These are phyloP conservation scores for Gilbertella persicaria DNA, from an alignment of 371 early-diverging fungal species.

Conservation along the genomic window DNA sequence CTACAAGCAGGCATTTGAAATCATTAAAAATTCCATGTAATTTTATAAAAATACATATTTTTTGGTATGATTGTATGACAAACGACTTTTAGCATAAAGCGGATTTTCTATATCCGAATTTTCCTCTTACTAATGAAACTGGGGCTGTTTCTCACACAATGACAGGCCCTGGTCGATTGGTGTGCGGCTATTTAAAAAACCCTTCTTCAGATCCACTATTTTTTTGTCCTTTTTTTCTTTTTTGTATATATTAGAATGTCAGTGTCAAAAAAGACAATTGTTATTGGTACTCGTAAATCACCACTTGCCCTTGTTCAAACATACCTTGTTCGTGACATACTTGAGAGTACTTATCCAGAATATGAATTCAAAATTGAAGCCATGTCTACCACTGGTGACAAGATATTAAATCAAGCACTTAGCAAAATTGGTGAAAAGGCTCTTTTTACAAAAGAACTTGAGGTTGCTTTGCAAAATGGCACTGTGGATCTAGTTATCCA, in stretches of 20 bases:
- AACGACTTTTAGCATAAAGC: too few relatives aligned
- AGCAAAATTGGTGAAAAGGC: conserved; percentile 92
- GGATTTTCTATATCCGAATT: too few relatives aligned
- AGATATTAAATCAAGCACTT: conserved; percentile 82
- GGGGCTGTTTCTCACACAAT: too few relatives aligned
- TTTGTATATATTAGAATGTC: neutral
- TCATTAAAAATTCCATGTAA: conserved; percentile 74
- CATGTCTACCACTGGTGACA: conserved; percentile 90
- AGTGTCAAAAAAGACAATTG: conserved; percentile 3
- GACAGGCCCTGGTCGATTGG: neutral
- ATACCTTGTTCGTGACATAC: conserved; percentile 62
- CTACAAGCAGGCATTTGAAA: conserved; percentile 76
- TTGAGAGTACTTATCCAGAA: conserved; percentile 50
- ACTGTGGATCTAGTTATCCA: conserved; percentile 90
- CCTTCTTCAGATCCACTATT: neutral
- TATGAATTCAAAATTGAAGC: conserved; percentile 61
- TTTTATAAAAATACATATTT: neutral
- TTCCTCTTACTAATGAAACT: too few relatives aligned
- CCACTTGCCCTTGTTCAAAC: conserved; percentile 92
- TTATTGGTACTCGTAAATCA: conserved; percentile 85
- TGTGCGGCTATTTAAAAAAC: neutral
- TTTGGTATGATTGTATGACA: too few relatives aligned
- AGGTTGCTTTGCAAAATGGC: conserved; percentile 73
- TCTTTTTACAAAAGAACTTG: conserved; percentile 94
- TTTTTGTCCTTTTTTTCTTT: neutral